Percentiles rank a stretch among this genome's conserved stretches.
phyloP scores from a whole-genome alignment of 169 alveolate species.

The Plasmodium coatneyi region DNA sequence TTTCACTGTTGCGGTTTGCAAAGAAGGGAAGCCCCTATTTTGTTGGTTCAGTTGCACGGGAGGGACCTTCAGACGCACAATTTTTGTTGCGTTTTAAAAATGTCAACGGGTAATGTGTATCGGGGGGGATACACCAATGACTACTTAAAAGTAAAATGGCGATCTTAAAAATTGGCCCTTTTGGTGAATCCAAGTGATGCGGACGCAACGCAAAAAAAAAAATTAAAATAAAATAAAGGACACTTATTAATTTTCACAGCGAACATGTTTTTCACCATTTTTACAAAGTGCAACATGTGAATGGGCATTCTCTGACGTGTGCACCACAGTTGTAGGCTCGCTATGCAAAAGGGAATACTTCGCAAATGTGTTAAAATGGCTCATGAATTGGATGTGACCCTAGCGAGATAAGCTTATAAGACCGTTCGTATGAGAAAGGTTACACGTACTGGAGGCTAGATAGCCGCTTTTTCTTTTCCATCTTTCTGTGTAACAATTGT shows the following conservation, averaged over 20 bases:
- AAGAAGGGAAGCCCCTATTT: not conserved
- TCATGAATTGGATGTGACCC: not conserved
- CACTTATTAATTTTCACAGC: not conserved
- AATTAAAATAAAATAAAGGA: not conserved
- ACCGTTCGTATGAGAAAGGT: not conserved
- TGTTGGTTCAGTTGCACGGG: not conserved
- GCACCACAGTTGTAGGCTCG: not conserved
- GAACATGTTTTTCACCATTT: not conserved
- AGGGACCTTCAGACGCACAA: not conserved
- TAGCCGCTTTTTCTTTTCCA: not conserved
- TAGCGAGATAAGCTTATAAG: not conserved
- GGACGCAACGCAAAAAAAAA: not conserved
- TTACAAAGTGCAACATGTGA: not conserved
- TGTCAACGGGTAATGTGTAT: not conserved
- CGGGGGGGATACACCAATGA: not conserved
- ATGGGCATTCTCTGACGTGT: not conserved
- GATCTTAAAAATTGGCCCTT: not conserved
- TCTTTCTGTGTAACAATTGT: not conserved
- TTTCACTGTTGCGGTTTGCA: not conserved
- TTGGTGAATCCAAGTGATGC: not conserved
- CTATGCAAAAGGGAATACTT: not conserved
- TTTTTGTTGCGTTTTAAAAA: not conserved
- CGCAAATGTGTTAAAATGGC: not conserved
- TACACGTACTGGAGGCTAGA: not conserved
- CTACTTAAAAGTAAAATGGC: not conserved